Conservation (phyloP, 1,139 yeast species). For the Ogataea hybrid region DNA sequence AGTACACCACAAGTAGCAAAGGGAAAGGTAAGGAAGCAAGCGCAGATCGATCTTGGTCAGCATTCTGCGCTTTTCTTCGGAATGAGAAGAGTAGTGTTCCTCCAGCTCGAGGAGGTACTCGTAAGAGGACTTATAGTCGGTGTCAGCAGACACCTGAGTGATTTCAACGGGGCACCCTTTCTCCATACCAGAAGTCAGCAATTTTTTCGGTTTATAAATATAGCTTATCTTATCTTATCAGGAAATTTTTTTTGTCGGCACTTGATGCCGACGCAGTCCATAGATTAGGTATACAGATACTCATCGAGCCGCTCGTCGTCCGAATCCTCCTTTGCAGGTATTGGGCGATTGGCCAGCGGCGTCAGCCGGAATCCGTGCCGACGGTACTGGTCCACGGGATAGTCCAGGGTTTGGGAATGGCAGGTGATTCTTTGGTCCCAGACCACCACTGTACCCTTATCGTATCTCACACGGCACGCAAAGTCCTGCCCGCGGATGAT, state of each 20-base stretch:
- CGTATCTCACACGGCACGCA: constrained; percentile 59
- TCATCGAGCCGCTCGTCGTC: constrained; percentile 30
- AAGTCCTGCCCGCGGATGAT: constrained; percentile 50
- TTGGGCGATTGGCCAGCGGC: constrained; percentile 53
- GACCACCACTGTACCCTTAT: constrained; percentile 52
- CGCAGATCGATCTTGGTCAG: constrained; percentile 14
- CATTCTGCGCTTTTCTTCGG: constrained; percentile 10
- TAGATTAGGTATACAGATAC: constrained; percentile 21
- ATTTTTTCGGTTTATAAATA: constrained; percentile 9
- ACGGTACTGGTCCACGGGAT: constrained; percentile 25
- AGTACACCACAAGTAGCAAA: constrained; percentile 19
- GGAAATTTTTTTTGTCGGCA: constrained; percentile 13
- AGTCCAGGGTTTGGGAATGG: constrained; percentile 20
- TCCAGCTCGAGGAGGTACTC: constrained; percentile 14
- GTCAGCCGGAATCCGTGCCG: constrained; percentile 72
- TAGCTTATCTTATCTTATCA: constrained; percentile 1
- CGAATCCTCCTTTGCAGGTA: constrained; percentile 28
- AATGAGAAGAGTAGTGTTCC: constrained; percentile 7
- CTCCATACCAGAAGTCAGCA: not conserved
- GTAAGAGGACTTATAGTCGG: constrained; percentile 9
- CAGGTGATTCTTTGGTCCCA: constrained; percentile 29
- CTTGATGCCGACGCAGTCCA: constrained; percentile 7
- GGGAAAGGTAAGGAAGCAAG: constrained; percentile 16
- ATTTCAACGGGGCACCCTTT: constrained; percentile 7
- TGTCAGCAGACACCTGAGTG: constrained; percentile 5